phyloP scores from a whole-genome alignment of 1,284 basidiomycete genomes.

The Puccinia sorghi region DNA sequence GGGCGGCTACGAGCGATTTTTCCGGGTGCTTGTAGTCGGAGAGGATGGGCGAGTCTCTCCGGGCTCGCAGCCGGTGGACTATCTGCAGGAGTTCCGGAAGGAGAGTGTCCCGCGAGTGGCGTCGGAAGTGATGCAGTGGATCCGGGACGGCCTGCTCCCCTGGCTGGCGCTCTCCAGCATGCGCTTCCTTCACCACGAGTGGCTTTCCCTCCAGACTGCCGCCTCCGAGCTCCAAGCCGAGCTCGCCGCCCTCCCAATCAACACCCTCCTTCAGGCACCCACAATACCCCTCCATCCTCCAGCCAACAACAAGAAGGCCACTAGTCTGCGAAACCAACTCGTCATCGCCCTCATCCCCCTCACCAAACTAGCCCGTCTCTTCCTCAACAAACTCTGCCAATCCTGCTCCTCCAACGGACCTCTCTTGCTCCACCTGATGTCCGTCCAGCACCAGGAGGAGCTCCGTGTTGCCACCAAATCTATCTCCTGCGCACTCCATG shows the following conservation, averaged over 20 bases:
- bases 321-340: neutral
- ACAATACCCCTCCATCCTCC: no score
- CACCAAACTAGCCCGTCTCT: neutral
- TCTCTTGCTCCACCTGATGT: neutral
- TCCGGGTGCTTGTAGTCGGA: neutral
- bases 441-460: neutral
- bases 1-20: neutral
- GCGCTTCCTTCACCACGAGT: neutral
- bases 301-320: no score
- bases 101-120: neutral
- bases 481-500: neutral
- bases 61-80: neutral
- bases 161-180: neutral
- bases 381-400: conserved; percentile 6
- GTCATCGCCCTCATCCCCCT: neutral
- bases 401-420: neutral
- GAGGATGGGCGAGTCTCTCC: neutral
- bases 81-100: neutral
- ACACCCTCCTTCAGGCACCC: neutral
- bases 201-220: neutral
- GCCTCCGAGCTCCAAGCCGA: neutral
- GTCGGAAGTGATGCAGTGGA: no score
- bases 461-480: neutral
- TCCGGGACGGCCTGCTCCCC: neutral
- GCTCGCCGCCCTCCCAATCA: neutral